Base-by-base conservation (phyloP, 495 filamentous ascomycete species). In the Neurospora sp. region DNA sequence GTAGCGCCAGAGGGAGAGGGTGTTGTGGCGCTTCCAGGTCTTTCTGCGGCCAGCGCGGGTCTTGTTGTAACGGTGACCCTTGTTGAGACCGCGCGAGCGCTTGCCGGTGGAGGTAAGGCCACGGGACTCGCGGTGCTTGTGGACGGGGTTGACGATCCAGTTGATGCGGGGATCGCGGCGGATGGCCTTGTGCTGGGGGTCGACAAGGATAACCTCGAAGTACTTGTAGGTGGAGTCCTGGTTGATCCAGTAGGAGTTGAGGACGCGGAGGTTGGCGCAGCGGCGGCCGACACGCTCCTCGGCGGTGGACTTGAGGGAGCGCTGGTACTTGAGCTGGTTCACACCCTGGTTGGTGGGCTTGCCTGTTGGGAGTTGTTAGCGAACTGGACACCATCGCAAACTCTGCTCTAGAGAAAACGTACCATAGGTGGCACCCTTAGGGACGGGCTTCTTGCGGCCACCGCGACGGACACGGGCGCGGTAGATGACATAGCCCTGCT, bases 231-330 rank as follows among this genome's bases (percentile, higher is more conserved):
- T 98, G 72, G 95, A 97, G 89, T 99, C 96, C 90, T 99, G 96
- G 90, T 99, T 99, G 91, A 98, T 94, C 96, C 96, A 99, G 93
- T 99, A 99, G 78, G 94, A 97, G 90, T 98, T 99, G 83, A 99
- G 90, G 78, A 99, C 96, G 79, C 96, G 92, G 85, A 99, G 87
- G 88, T 99, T 99, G 87, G 94, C 93, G 88, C 94, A 97, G 82
- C 95, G 94, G 84, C 95, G 94, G 80, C 96, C 96, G 82, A 98
- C 95, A 92, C 96, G 96, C 92, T 98, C 96, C 89, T 99, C 96
- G 84, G 96, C 96, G 78, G 96, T 98, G 79, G 94, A 90, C 83
- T 91, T 91, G 81, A 98, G 94, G 74, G 96, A 98, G 86, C 95
- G 94, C 90, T 99, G 96, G 92, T 97, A 98, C 89, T 99, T 99